phyloP scores from a whole-genome alignment of 345 rosid genomes.

The Nephelium lappaceum region DNA sequence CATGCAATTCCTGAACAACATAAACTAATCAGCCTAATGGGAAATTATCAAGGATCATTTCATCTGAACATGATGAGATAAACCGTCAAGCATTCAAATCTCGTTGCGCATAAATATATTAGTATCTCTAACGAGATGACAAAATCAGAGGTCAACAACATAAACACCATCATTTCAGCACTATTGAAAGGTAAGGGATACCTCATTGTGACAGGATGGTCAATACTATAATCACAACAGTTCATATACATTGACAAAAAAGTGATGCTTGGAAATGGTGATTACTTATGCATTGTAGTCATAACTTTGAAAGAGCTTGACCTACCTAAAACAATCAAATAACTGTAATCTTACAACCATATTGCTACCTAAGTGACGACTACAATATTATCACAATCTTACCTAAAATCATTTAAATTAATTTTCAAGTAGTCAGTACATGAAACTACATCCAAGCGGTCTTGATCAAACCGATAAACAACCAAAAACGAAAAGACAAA shows the following conservation, averaged over 20 bases:
- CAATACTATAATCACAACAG: background rate
- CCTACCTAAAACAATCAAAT: background rate
- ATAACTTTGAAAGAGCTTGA: background rate
- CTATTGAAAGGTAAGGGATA: background rate
- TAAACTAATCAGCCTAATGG: slow-evolving; percentile 14
- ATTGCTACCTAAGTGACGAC: background rate
- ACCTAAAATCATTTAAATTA: slow-evolving; percentile 2
- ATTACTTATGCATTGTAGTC: background rate
- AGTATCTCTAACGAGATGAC: background rate
- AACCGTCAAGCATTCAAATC: background rate
- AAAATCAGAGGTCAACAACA: background rate
- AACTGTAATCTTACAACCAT: background rate
- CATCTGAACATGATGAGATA: background rate
- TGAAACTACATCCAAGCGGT: background rate
- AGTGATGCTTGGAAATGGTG: background rate
- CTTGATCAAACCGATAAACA: background rate
- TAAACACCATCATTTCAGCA: slow-evolving; percentile 3
- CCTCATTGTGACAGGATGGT: background rate
- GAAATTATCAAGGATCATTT: background rate
- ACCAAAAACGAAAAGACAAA: background rate
- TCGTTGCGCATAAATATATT: background rate
- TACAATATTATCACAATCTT: background rate
- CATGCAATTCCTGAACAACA: slow-evolving; percentile 63
- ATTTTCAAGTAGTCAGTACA: background rate
- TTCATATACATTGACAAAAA: background rate